Percentiles rank a stretch among this genome's conserved stretches.
Conservation (phyloP, 768 basidiomycete species). For the Trametes coccinea region DNA sequence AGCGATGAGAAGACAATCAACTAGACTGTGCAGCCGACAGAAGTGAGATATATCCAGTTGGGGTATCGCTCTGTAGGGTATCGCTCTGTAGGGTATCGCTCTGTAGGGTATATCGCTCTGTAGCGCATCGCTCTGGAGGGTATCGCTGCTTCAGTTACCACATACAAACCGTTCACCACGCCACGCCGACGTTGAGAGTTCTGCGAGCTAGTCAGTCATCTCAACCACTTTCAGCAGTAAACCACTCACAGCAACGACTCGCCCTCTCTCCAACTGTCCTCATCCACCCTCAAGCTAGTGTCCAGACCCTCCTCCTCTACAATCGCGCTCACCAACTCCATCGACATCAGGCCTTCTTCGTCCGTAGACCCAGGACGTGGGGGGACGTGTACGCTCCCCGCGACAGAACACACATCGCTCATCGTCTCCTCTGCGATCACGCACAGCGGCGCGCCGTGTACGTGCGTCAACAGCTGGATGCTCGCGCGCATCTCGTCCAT, state of each 20-base stretch:
- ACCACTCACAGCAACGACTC: constrained; percentile 17
- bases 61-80: not conserved
- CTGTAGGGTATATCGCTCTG: not conserved
- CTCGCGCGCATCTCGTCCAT: not conserved
- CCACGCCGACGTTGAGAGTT: constrained; percentile 14
- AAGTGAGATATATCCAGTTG: too few relatives aligned
- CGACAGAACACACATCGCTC: constrained; percentile 23
- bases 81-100: not conserved
- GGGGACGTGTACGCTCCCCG: constrained; percentile 2
- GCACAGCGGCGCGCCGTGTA: constrained; percentile 26
- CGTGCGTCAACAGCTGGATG: constrained; percentile 2
- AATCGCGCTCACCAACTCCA: not conserved
- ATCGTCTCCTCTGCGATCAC: constrained; percentile 30
- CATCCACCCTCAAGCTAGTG: constrained; percentile 2
- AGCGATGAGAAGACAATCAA: too few relatives aligned
- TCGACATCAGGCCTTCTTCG: not conserved
- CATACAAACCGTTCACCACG: constrained; percentile 6
- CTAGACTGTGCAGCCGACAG: not conserved
- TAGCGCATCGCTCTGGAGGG: not conserved
- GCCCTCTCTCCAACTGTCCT: constrained; percentile 22
- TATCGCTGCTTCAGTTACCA: not conserved
- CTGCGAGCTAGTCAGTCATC: constrained; percentile 2
- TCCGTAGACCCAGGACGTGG: not conserved
- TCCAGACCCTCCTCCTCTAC: not conserved
- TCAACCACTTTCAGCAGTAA: constrained; percentile 1